Evolutionary conservation across 306 rosid species (phyloP).

Genomic region (barrel medic (Medicago truncatula)): MtrunA17r5.0-ANR NC_053044.1:43479001-43479500

Average conservation of each 20-base stretch:
- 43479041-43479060: neutral
- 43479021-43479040: conserved; percentile 74
- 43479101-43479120: too few relatives aligned
- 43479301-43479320: conserved; percentile 36
- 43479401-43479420: conserved; percentile 4
- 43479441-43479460: conserved; percentile 41
- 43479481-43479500: neutral
- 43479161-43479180: too few relatives aligned
- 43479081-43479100: neutral
- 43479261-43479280: conserved; percentile 64
- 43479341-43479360: neutral
- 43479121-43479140: too few relatives aligned
- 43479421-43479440: neutral
- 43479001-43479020: conserved; percentile 94
- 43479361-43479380: too few relatives aligned
- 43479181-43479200: conserved; percentile 78
- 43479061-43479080: neutral
- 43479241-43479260: conserved; percentile 95
- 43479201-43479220: conserved; percentile 80
- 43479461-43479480: conserved; percentile 46
- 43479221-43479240: conserved; percentile 75
- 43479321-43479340: conserved; percentile 50
- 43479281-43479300: conserved; percentile 28
- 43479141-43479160: too few relatives aligned
- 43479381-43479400: too few relatives aligned